Base-by-base conservation (phyloP, 805 yeast species). In the Starmerella kuoi region DNA sequence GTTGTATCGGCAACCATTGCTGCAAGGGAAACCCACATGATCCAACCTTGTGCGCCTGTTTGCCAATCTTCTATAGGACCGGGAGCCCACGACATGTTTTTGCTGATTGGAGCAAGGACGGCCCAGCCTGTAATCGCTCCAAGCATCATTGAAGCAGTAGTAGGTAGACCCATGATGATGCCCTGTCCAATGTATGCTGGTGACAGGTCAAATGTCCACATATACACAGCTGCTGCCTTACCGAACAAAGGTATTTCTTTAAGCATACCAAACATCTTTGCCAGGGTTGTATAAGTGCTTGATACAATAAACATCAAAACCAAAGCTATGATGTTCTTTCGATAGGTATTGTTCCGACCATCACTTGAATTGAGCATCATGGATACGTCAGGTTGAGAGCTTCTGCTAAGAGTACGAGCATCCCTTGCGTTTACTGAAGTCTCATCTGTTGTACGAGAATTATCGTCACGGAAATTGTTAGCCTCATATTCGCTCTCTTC, bases 101-200 rank as follows among this genome's bases (percentile, higher is more conserved):
- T 70, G 1, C 93, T 76, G 45, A 83, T 45, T 3, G 96, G 96
- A 0, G 91, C 88, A n/a, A 88, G 63, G 1, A 88, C 62, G 0
- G 74, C 94, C 98, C 98, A 88, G 0, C 98, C 98, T 4, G 87
- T 55, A 1, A 88, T 48, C 19, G 94, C 77, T 2, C 98, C 98
- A 51, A 85, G 70, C 32, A 88, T 62, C 98, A 88, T 88, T 48
- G 86, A 81, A 8, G 84, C 69, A 0, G 86, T 93, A 0, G 97
- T 86, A 1, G 87, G 83, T 6, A 86, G 64, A 0, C 98, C 98
- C 98, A 88, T 88, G 44, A 88, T 88, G 31, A 91, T 85, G 3
- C 98, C 98, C 61, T 88, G 98, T 2, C 98, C 98, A 27, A 91
- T 72, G 58, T 88, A 88, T 0, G 97, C 97, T 0, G 98, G 98